Percentiles rank a stretch among this genome's conserved stretches.
These are phyloP conservation scores for Penicillium thymicola DNA, from an alignment of 2,329 filamentous ascomycete genomes.

Conservation along the genomic window DNA sequence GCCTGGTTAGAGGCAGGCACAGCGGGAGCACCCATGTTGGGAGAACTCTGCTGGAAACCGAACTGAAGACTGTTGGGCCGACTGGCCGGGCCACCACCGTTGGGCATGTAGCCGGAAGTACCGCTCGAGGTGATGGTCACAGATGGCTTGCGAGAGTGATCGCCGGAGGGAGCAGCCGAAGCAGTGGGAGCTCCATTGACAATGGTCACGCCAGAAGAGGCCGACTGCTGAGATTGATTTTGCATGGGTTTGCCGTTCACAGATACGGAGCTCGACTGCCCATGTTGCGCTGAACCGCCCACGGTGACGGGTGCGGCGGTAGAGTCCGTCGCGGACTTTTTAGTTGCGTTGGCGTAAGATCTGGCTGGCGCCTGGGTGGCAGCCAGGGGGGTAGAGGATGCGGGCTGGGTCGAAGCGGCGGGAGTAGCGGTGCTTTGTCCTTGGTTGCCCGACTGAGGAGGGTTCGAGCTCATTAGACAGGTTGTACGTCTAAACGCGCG, in stretches of 20 bases:
- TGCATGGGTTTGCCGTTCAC: slow-evolving; percentile 78
- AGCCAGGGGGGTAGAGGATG: slow-evolving; percentile 49
- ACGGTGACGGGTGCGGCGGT: slow-evolving; percentile 52
- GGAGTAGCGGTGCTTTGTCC: slow-evolving; percentile 41
- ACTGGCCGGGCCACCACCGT: slow-evolving; percentile 68
- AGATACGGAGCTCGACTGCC: slow-evolving; percentile 64
- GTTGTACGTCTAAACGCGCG: slow-evolving; percentile 29
- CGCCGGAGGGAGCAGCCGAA: slow-evolving; percentile 45
- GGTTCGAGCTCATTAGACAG: slow-evolving; percentile 61
- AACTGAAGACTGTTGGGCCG: slow-evolving; percentile 68
- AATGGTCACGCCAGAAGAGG: slow-evolving; percentile 51
- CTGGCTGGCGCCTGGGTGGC: slow-evolving; percentile 49
- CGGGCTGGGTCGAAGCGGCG: slow-evolving; percentile 45
- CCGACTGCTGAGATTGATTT: slow-evolving; percentile 17
- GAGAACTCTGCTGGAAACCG: slow-evolving; percentile 65
- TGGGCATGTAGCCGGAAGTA: slow-evolving; percentile 69
- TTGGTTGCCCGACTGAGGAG: slow-evolving; percentile 49
- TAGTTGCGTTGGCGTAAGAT: slow-evolving; percentile 62
- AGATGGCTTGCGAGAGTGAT: slow-evolving; percentile 82
- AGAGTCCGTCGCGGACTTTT: slow-evolving; percentile 55
- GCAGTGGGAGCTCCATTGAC: slow-evolving; percentile 62
- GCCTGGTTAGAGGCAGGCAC: slow-evolving; percentile 42
- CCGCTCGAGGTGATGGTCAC: slow-evolving; percentile 87
- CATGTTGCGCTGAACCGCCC: slow-evolving; percentile 52
- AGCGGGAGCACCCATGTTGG: slow-evolving; percentile 61